Base-by-base conservation (phyloP, 768 basidiomycete genomes). In the Leccinum rimulosum region DNA sequence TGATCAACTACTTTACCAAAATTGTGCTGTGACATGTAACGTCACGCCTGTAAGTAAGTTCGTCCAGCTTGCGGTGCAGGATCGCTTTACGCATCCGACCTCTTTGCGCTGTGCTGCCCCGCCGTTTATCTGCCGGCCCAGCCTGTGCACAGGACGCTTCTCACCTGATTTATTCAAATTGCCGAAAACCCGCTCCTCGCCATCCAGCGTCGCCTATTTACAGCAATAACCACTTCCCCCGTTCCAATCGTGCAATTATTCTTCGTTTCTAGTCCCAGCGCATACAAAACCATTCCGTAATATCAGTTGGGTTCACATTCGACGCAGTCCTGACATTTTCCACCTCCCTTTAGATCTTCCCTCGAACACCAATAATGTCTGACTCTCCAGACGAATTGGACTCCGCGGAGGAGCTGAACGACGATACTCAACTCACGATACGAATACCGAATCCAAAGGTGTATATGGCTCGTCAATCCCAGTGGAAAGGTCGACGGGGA, bases 401-500 rank as follows among this genome's bases (percentile, higher is more conserved):
- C 62, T 73, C 74, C 33, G 66, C 70, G 28, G 77, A 73, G 60
- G 79, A 78, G 57, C 63, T 68, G 57, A 73, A 73, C 58, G 82
- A 80, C 70, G 82, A 83, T 67, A 75, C 75, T 52, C 82, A 81
- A 60, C 76, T 87, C 64, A 85, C 80, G 50, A 86, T 87, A 65
- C 79, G 82, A 59, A 87, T 88, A 63, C 86, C 86, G 3, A 87
- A 86, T 66, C 82, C 84, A 36, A 85, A 83, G 75, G 77, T 83
- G 54, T 87, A 82, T 71, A 81, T 84, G 82, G 84, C 81, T 66
- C 84, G 82, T 60, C 85, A 85, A 70, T 88, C 86, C 45, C 84
- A 84, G 57, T 89, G 87, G 87, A 86, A 87, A 62, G 86, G 87
- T 58, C 81, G 86, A 59, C 79, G 87, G 74, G 87, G 87, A 54